Evolutionary conservation across 805 yeast genomes (phyloP).

Genomic region (Vanderwaltozyma tropicalis): DNA sequence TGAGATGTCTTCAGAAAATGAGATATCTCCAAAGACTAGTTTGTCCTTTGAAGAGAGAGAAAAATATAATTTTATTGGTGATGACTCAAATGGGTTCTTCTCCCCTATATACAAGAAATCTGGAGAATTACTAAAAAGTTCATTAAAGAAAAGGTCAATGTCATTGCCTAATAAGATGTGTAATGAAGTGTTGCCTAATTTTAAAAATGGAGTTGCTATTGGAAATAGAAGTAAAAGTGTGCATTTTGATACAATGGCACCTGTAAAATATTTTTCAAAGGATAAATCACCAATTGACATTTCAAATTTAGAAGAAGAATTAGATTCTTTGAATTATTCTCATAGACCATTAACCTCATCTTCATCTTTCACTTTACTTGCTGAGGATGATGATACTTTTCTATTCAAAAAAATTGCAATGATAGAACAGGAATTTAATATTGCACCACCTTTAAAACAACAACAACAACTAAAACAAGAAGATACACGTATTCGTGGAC

Average conservation of each 20-base stretch:
- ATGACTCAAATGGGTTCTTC: neutral
- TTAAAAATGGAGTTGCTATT: neutral
- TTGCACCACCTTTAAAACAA: neutral
- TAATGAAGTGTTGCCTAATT: neutral
- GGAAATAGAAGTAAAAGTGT: slow-evolving; percentile 50
- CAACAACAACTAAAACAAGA: slow-evolving; percentile 8
- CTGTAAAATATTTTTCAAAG: slow-evolving; percentile 62
- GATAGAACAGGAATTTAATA: slow-evolving; percentile 5
- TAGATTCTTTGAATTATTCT: slow-evolving; percentile 1
- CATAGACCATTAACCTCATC: neutral
- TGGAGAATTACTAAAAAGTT: slow-evolving; percentile 51
- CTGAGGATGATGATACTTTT: slow-evolving; percentile 1
- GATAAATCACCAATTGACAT: slow-evolving; percentile 72
- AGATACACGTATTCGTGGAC: slow-evolving; percentile 8
- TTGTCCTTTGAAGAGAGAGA: neutral
- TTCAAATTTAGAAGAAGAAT: slow-evolving; percentile 11
- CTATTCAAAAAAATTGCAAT: neutral
- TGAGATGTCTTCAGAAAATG: neutral
- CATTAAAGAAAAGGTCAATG: slow-evolving; percentile 27
- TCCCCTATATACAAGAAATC: slow-evolving; percentile 58
- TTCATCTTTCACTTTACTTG: neutral
- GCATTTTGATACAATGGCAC: slow-evolving; percentile 63
- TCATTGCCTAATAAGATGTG: slow-evolving; percentile 34
- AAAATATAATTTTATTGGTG: neutral
- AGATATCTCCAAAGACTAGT: slow-evolving; percentile 1